These are phyloP conservation scores for Trypanosoma congolense DNA, from an alignment of 208 protist genomes.

Conservation along the genomic window DNA sequence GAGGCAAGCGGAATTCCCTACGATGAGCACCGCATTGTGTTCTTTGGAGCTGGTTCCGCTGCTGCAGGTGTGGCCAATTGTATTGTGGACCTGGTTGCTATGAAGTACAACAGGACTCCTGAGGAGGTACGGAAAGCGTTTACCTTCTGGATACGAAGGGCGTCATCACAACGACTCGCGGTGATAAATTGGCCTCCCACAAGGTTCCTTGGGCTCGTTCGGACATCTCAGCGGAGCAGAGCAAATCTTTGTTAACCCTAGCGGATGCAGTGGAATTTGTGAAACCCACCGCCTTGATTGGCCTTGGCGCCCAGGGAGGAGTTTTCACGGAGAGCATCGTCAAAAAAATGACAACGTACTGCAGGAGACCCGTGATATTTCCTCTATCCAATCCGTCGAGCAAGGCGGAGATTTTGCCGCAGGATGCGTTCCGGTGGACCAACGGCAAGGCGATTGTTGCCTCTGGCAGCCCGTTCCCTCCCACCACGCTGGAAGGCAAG, in stretches of 20 bases:
- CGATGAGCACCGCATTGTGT: conserved; percentile 68
- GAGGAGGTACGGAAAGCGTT: conserved; percentile 83
- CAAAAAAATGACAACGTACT: conserved; percentile 62
- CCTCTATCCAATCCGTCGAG: conserved; percentile 93
- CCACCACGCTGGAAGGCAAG: conserved; percentile 81
- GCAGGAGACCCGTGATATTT: conserved; percentile 93
- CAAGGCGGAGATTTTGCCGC: conserved; percentile 89
- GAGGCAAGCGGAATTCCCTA: conserved; percentile 17
- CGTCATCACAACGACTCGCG: conserved; percentile 79
- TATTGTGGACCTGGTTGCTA: conserved; percentile 81
- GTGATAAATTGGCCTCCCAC: conserved; percentile 78
- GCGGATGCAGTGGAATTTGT: conserved; percentile 78
- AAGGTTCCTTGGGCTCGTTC: conserved; percentile 87
- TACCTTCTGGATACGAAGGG: conserved; percentile 92
- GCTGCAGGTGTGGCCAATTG: conserved; percentile 92
- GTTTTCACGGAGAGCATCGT: conserved; percentile 95
- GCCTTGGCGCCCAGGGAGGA: conserved; percentile 87
- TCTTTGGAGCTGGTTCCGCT: conserved; percentile 93
- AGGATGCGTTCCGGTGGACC: conserved; percentile 91
- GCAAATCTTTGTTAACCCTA: conserved; percentile 44
- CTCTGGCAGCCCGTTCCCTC: conserved; percentile 93
- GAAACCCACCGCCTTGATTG: conserved; percentile 94
- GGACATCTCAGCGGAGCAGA: conserved; percentile 69
- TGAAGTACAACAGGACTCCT: conserved; percentile 40
- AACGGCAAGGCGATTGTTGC: conserved; percentile 93